Base-by-base conservation (phyloP, 2,329 filamentous ascomycete species). In the Ophiostoma pallidulum region DNA sequence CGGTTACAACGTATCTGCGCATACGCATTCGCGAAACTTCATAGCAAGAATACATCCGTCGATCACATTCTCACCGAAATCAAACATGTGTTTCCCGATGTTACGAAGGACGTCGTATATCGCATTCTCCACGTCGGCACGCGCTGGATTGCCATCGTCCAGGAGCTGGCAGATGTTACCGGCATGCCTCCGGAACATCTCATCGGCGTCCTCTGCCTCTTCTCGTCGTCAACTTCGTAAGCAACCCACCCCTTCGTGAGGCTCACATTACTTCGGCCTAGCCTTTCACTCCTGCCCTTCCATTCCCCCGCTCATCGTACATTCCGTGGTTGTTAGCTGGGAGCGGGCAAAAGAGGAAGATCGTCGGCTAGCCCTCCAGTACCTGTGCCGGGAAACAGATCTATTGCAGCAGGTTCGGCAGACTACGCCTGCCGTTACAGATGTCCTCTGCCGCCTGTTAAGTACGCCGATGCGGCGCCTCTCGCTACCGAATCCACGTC, bases 281-380 rank as follows among this genome's bases (percentile, higher is more conserved):
- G n/a, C 24, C 10, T 10, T 28, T 10, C 24, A 6, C 24, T 28
- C 6, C 24, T 28, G 6, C 24, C 24, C 10, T 28, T 28, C 6
- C 24, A 6, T 28, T 6, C 24, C 24, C 24, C 10, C 24, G 5
- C 24, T 10, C 10, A 10, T 5, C 24, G 24, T 10, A 5, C 24
- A 5, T 10, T 5, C 24, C n/a, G n/a, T n/a, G n/a, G n/a, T n/a
- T n/a, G n/a, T n/a, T n/a, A 42, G 41, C 31, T 43, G 41, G 41
- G 41, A 43, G 20, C 29, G 41, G 19, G 41, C 41, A 20, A 43
- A 35, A 43, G 31, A 43, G 41, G 19, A 22, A 43, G 41, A 43
- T 12, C 31, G 41, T 16, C 31, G 19, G 12, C 32, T 43, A 20
- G 41, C 41, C 41, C 41, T 43, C 4, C 19, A 16, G 20, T 19